These are phyloP conservation scores for Solanum chmielewskii DNA, from an alignment of 257 asterid species.

Conservation along the genomic window DNA sequence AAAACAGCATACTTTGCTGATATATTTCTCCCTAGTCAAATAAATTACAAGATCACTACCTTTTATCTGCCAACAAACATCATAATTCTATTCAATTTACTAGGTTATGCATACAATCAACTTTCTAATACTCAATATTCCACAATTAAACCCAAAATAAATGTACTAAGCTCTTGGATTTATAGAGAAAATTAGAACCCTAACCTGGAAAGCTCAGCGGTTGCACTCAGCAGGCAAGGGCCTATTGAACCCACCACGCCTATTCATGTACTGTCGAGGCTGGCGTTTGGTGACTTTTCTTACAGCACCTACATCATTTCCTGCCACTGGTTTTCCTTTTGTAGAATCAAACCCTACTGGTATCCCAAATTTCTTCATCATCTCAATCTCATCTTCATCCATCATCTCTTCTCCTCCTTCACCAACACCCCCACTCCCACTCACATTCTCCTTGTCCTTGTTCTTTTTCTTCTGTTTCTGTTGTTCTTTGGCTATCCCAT, in stretches of 20 bases:
- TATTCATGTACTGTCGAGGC: slow-evolving; percentile 98
- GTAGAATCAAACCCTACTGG: slow-evolving; percentile 92
- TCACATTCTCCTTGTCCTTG: slow-evolving; percentile 14
- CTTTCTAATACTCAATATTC: neutral
- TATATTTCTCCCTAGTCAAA: neutral
- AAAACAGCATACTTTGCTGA: neutral
- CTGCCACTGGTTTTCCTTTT: slow-evolving; percentile 79
- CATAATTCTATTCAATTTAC: neutral
- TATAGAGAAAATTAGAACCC: neutral
- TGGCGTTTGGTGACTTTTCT: slow-evolving; percentile 94
- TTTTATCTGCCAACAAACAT: neutral
- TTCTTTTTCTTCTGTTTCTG: slow-evolving; percentile 27
- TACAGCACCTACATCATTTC: slow-evolving; percentile 86
- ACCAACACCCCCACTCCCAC: slow-evolving; percentile 7
- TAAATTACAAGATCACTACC: neutral
- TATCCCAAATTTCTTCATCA: slow-evolving; percentile 92
- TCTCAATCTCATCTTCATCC: slow-evolving; percentile 86
- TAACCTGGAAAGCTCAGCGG: slow-evolving; percentile 31
- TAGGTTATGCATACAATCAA: neutral
- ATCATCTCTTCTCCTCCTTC: slow-evolving; percentile 24
- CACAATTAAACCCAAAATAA: neutral
- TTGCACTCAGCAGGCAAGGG: slow-evolving; percentile 86
- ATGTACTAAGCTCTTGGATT: neutral
- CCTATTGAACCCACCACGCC: slow-evolving; percentile 98
- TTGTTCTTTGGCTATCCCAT: slow-evolving; percentile 29